Conservation (phyloP, 148 eudicot species). For the Selenicereus undatus region DNA sequence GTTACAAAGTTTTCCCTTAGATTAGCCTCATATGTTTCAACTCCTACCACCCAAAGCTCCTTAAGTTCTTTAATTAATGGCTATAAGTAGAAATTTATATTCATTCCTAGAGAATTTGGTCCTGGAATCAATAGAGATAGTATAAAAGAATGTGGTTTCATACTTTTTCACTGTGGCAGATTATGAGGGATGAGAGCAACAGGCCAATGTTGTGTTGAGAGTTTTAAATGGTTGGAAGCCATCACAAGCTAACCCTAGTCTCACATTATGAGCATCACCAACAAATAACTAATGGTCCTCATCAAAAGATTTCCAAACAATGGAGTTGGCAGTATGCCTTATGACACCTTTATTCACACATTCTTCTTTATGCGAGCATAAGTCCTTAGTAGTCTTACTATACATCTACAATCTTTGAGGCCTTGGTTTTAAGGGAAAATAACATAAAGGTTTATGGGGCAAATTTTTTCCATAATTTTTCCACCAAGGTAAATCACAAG, state of each 20-base stretch:
- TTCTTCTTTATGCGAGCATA: not conserved
- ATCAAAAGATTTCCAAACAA: not conserved
- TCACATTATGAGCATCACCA: not conserved
- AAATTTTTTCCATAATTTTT: not conserved
- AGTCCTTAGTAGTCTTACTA: not conserved
- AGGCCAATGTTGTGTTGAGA: no score
- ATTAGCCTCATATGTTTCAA: no score
- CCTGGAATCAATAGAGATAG: not conserved
- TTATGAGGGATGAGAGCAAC: no score
- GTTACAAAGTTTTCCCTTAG: no score
- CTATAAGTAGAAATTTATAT: conserved; percentile 5
- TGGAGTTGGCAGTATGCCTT: not conserved
- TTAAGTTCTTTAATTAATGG: not conserved
- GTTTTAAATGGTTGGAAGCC: no score
- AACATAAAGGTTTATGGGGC: no score
- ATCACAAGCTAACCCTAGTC: not conserved
- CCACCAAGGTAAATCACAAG: not conserved
- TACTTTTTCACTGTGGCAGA: not conserved
- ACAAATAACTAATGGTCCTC: not conserved
- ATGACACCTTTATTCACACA: not conserved
- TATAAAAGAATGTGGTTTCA: not conserved
- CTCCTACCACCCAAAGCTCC: no score
- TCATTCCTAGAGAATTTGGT: conserved; percentile 5
- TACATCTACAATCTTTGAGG: no score
- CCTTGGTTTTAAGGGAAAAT: no score